Evolutionary conservation across 1,139 yeast species (phyloP).

Genomic region (Taphrina betulina): DNA sequence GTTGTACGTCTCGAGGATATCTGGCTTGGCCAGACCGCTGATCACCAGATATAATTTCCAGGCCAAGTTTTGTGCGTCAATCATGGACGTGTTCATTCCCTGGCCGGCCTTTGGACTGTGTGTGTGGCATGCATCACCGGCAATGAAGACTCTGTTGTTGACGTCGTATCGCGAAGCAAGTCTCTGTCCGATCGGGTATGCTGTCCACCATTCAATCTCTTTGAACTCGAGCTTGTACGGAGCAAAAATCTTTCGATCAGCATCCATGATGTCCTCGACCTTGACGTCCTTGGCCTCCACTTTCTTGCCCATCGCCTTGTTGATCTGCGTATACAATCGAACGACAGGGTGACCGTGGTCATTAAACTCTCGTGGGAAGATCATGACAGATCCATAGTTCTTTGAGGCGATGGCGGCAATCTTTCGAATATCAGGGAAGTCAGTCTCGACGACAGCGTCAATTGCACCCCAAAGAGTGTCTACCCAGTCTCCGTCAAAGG

Average conservation of each 20-base stretch:
- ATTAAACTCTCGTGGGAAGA: constrained; percentile 47
- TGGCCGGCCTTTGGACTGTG: constrained; percentile 50
- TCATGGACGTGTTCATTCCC: constrained; percentile 48
- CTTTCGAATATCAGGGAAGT: constrained; percentile 47
- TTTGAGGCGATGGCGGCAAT: constrained; percentile 47
- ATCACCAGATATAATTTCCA: constrained; percentile 47
- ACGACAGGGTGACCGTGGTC: constrained; percentile 39
- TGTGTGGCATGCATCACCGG: constrained; percentile 50
- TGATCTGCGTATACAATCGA: constrained; percentile 44
- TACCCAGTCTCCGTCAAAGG: constrained; percentile 47
- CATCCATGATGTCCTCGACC: constrained; percentile 43
- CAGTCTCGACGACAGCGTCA: constrained; percentile 46
- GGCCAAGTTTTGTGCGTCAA: constrained; percentile 47
- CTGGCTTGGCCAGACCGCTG: constrained; percentile 42
- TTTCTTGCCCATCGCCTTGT: constrained; percentile 40
- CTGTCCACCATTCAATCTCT: constrained; percentile 47
- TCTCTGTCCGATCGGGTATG: constrained; percentile 48
- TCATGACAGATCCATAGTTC: constrained; percentile 45
- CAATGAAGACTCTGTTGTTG: constrained; percentile 44
- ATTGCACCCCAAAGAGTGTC: constrained; percentile 49
- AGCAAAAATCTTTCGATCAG: constrained; percentile 44
- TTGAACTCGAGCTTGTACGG: constrained; percentile 46
- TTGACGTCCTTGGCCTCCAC: constrained; percentile 37
- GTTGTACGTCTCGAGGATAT: constrained; percentile 45
- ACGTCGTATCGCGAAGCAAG: constrained; percentile 44